phyloP scores from a whole-genome alignment of 768 basidiomycete species.

The Boletus coccyginus region DNA sequence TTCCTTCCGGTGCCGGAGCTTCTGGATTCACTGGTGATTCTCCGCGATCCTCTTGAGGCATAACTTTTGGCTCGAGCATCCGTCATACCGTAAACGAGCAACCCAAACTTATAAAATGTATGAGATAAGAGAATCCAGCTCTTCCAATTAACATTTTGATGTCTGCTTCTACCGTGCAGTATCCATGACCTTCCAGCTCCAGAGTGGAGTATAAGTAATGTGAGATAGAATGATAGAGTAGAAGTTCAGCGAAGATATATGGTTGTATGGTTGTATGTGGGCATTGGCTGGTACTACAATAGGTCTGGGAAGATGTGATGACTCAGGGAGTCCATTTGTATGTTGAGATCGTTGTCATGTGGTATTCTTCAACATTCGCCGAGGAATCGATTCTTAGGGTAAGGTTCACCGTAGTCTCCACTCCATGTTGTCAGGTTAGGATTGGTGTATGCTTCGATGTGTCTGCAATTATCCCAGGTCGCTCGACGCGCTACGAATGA shows the following conservation, averaged over 20 bases:
- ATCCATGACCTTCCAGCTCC: neutral
- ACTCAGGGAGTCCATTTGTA: neutral
- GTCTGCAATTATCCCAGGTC: slow-evolving; percentile 34
- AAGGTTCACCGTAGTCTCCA: slow-evolving; percentile 42
- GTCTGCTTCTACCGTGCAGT: neutral
- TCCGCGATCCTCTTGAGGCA: neutral
- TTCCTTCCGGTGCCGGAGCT: slow-evolving; percentile 1
- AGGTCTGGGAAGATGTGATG: neutral
- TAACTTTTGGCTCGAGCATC: neutral
- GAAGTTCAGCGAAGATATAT: neutral
- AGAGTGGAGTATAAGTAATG: neutral
- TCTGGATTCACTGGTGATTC: slow-evolving; percentile 7
- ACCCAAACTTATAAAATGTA: neutral
- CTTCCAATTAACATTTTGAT: neutral
- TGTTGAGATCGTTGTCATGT: neutral
- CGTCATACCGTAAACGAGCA: neutral
- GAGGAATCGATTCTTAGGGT: slow-evolving; percentile 52
- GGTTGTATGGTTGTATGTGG: neutral
- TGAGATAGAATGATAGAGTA: neutral
- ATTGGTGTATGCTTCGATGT: slow-evolving; percentile 70
- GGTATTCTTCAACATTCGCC: slow-evolving; percentile 35
- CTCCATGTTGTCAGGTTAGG: slow-evolving; percentile 44
- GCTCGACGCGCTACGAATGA: neutral
- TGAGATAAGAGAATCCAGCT: neutral
- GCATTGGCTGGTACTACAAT: slow-evolving; percentile 1